Percentiles rank a stretch among this genome's conserved stretches.
Evolutionary conservation across 257 asterid genomes (phyloP).

Genomic region (Solanum bukasovii): DNA sequence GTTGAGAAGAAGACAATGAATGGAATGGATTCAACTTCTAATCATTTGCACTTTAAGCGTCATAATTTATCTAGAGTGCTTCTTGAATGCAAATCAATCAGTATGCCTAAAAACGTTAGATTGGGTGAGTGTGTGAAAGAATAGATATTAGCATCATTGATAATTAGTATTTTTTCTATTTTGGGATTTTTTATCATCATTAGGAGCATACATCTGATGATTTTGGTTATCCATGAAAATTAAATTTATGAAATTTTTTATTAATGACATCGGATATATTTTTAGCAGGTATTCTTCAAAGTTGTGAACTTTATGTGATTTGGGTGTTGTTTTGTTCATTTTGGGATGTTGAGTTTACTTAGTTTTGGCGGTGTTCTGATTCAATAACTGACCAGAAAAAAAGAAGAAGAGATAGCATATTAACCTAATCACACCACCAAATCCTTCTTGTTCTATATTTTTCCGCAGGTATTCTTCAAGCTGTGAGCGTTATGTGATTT

Average conservation of each 20-base stretch:
- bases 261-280: background rate
- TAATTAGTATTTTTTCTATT: background rate
- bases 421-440: conserved; percentile 6
- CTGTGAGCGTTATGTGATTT: background rate
- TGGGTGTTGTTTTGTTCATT: background rate
- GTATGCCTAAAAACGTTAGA: background rate
- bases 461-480: background rate
- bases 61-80: background rate
- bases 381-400: conserved; percentile 16
- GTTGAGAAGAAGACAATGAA: background rate
- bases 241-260: background rate
- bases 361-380: background rate
- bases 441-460: background rate
- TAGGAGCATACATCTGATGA: background rate
- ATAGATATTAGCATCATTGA: background rate
- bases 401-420: background rate
- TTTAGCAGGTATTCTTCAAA: background rate
- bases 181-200: background rate
- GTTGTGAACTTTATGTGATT: background rate
- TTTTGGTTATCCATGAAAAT: background rate
- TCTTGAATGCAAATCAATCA: background rate
- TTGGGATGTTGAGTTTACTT: background rate
- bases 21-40: background rate
- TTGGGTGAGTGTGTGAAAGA: background rate
- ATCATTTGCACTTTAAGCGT: background rate